These are phyloP conservation scores for Alternaria novae-zelandiae DNA, from an alignment of 2,329 filamentous ascomycete genomes.

Conservation along the genomic window DNA sequence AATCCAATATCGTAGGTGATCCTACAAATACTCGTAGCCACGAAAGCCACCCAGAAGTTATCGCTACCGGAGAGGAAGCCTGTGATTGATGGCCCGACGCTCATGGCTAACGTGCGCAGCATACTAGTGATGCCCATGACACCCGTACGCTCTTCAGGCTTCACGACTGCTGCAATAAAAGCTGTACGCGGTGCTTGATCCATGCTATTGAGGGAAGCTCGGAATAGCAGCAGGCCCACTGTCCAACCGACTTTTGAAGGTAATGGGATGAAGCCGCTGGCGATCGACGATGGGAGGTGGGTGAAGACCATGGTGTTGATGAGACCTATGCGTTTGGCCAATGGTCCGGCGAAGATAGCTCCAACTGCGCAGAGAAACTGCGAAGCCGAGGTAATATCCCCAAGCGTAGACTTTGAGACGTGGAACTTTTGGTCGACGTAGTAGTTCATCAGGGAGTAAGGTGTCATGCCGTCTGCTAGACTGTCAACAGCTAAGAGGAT, in stretches of 20 bases:
- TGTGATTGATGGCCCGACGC: slow-evolving; percentile 49
- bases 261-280: slow-evolving; percentile 62
- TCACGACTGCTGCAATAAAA: slow-evolving; percentile 71
- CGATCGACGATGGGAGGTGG: slow-evolving; percentile 66
- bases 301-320: slow-evolving; percentile 62
- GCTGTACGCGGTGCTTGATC: slow-evolving; percentile 71
- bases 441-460: slow-evolving; percentile 46
- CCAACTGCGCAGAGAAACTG: slow-evolving; percentile 60
- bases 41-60: slow-evolving; percentile 48
- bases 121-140: slow-evolving; percentile 73
- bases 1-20: slow-evolving; percentile 48
- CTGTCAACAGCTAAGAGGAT: slow-evolving; percentile 69
- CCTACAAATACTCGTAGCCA: slow-evolving; percentile 44
- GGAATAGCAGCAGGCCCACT: slow-evolving; percentile 63
- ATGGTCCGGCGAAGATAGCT: slow-evolving; percentile 63
- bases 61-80: slow-evolving; percentile 44
- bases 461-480: slow-evolving; percentile 67
- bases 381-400: slow-evolving; percentile 61
- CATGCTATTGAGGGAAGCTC: slow-evolving; percentile 70
- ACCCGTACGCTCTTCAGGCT: slow-evolving; percentile 69
- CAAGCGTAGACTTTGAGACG: slow-evolving; percentile 60
- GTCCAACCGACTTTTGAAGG: slow-evolving; percentile 60
- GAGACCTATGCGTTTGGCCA: slow-evolving; percentile 64
- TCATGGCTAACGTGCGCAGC: slow-evolving; percentile 65
- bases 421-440: slow-evolving; percentile 47